Evolutionary conservation across 768 basidiomycete species (phyloP).

Genomic region (Hemileccinum impolitum): DNA sequence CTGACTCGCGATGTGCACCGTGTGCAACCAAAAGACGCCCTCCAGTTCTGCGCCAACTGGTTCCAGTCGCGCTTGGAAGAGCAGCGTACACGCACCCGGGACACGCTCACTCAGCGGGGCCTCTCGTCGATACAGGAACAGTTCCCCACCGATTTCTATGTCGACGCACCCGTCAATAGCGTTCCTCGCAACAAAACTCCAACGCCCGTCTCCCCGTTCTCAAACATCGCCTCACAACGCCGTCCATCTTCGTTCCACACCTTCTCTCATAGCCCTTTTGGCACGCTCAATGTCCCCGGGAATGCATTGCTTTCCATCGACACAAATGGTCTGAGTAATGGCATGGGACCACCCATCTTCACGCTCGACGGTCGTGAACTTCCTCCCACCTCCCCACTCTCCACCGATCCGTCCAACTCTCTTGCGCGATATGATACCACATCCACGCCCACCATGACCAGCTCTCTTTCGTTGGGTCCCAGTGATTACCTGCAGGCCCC

Average conservation of each 20-base stretch:
- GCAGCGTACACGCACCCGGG: conserved; percentile 71
- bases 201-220: conserved; percentile 53
- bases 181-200: conserved; percentile 32
- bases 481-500: conserved; percentile 73
- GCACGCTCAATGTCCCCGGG: conserved; percentile 75
- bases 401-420: conserved; percentile 40
- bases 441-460: conserved; percentile 43
- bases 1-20: conserved; percentile 83
- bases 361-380: conserved; percentile 57
- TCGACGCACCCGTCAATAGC: conserved; percentile 46
- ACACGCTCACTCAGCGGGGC: conserved; percentile 50
- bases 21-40: conserved; percentile 84
- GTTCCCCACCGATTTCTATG: conserved; percentile 56
- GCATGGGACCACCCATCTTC: conserved; percentile 49
- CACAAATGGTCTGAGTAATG: conserved; percentile 25
- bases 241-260: conserved; percentile 55
- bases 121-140: conserved; percentile 47
- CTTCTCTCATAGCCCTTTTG: conserved; percentile 68
- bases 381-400: conserved; percentile 59
- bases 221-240: conserved; percentile 44
- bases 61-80: conserved; percentile 87
- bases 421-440: conserved; percentile 51
- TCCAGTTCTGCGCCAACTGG: conserved; percentile 94
- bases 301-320: conserved; percentile 68
- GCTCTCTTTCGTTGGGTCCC: conserved; percentile 37